Base-by-base conservation (phyloP, 345 rosid species). In the Kandelia obovata region DNA sequence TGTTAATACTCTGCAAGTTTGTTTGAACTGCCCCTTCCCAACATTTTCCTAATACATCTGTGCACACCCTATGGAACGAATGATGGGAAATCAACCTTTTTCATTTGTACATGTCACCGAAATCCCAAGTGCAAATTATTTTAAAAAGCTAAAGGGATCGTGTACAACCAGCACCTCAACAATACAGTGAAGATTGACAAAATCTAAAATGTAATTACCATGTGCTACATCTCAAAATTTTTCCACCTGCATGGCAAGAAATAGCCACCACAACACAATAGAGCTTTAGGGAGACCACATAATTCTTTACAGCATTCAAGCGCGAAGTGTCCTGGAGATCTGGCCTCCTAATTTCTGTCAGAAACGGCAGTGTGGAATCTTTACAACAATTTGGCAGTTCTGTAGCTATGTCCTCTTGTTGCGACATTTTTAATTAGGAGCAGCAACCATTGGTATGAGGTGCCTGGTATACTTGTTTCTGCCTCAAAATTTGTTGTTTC, bases 391-490 rank as follows among this genome's bases (percentile, higher is more conserved):
- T 53, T 52, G 26, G 7, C n/a, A 26, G 5, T 26, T 6, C 13
- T 53, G 4, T 21, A 3, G 37, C 16, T 28, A 51, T 28, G 53
- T 55, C 57, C 66, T 52, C 10, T 5, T 10, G 35, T 53, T 16
- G 5, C 0, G 25, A 61, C n/a, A 15, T 16, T 52, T 55, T 39
- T 31, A 59, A 9, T 74, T 70, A 79, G 68, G 75, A 82, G 76
- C 93, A 85, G 83, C 98, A 93, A 68, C 79, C 52, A 30, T 81
- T 60, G 30, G 80, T 71, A 13, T 64, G 69, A 67, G 25, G 79
- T 56, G 83, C 76, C 46, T 64, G 63, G 35, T 27, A 55, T 20
- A 57, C 85, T 53, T 80, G 83, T 79, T 81, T 85, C 73, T 83
- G 81, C 62, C 72, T 81, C 78, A 80, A 46, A 47, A 70, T 75